Conservation (phyloP, 352 stramenopile species). For the Pythium scleroteichum region DNA sequence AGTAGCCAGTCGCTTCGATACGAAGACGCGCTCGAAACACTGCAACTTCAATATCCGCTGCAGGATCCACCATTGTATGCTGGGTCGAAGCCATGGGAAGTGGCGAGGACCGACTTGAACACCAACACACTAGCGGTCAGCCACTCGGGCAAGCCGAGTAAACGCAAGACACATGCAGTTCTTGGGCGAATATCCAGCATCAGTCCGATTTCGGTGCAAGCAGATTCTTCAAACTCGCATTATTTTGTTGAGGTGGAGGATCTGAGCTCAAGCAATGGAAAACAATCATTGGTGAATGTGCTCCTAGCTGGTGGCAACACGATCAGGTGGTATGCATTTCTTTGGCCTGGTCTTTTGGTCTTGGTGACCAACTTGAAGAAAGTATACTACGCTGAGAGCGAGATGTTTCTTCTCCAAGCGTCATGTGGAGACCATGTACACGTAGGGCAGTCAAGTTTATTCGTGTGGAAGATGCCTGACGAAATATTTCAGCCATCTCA, state of each 20-base stretch:
- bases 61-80: conserved; percentile 55
- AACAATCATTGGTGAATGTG: conserved; percentile 39
- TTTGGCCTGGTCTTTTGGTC: conserved; percentile 40
- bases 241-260: conserved; percentile 71
- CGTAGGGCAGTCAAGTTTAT: conserved; percentile 3
- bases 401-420: conserved; percentile 60
- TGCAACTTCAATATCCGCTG: conserved; percentile 35
- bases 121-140: neutral
- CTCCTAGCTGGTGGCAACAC: conserved; percentile 42
- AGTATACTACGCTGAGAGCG: conserved; percentile 59
- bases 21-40: conserved; percentile 25
- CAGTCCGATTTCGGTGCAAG: conserved; percentile 56
- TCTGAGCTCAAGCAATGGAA: neutral
- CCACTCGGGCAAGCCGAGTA: conserved; percentile 29
- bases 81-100: conserved; percentile 29
- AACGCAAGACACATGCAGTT: conserved; percentile 38
- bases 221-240: conserved; percentile 38
- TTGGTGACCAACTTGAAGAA: conserved; percentile 68
- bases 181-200: conserved; percentile 52
- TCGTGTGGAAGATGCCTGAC: neutral
- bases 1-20: conserved; percentile 4
- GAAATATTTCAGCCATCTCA: neutral
- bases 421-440: neutral
- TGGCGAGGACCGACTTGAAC: neutral
- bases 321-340: conserved; percentile 50